Base-by-base conservation (phyloP, 1,139 yeast species). In the Geotrichum carabidarum region DNA sequence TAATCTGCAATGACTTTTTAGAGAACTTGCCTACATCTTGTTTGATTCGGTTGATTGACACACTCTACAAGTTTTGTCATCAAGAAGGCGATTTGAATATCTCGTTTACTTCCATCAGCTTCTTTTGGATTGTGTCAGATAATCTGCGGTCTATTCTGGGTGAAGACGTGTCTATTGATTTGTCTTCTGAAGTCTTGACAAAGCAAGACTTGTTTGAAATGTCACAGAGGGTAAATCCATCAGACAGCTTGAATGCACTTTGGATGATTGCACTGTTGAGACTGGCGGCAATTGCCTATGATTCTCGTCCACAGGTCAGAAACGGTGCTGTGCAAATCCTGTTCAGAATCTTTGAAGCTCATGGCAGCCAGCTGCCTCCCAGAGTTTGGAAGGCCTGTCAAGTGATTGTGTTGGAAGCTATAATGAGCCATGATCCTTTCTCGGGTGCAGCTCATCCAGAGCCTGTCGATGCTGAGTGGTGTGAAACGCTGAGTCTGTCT, bases 101-200 rank as follows among this genome's bases (percentile, higher is more conserved):
- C 37, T 87, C 96, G 0, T 90, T 91, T 66, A 87, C 95, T 53
- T 83, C 96, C 0, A 86, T 90, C 8, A 87, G 96, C 63, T 87
- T 89, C 63, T 91, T 89, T 65, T 93, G 98, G 98, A 70, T 86
- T 36, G 80, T 91, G 8, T 86, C 96, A 61, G 98, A 91, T 65
- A 81, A 84, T 55, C 72, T 87, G 48, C 81, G 78, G 56, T 67
- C 68, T 22, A 37, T 43, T 41, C 38, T 56, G 11, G 50, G 53
- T 12, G 48, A 40, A 2, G 32, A 47, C 8, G 31, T 38, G n/a
- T 18, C 9, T 4, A n/a, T 15, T 2, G 57, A 56, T 22, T 38
- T 52, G 40, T 48, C 49, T 18, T 27, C 17, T 44, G 58, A 54
- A 15, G 44, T 56, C 14, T 41, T 34, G 2, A 47, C 55, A 3